phyloP scores from a whole-genome alignment of 345 rosid species.

The Erodium maritimum region DNA sequence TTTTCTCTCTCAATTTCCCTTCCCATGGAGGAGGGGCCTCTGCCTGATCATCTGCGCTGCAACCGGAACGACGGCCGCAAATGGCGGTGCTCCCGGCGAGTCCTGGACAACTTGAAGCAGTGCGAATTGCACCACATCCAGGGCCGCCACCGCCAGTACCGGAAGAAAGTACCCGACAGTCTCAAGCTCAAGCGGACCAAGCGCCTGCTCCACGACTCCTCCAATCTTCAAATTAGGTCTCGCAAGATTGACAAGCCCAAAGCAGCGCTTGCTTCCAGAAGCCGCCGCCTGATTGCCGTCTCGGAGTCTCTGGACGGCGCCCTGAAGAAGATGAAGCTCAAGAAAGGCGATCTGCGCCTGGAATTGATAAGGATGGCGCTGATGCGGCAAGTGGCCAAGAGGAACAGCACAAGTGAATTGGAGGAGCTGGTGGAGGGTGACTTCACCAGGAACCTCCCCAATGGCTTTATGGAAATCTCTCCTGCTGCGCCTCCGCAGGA shows the following conservation, averaged over 20 bases:
- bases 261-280: constrained; percentile 9
- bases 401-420: constrained; percentile 23
- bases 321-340: constrained; percentile 51
- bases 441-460: constrained; percentile 65
- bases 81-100: constrained; percentile 87
- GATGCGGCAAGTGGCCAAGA: constrained; percentile 71
- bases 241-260: constrained; percentile 26
- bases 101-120: constrained; percentile 62
- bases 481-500: constrained; percentile 29
- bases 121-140: constrained; percentile 73
- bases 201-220: constrained; percentile 5
- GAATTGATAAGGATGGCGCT: constrained; percentile 79
- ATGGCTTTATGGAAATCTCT: constrained; percentile 87
- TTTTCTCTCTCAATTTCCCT: constrained; percentile 3
- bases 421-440: constrained; percentile 41
- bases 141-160: constrained; percentile 43
- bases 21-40: constrained; percentile 21
- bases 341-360: constrained; percentile 51
- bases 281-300: constrained; percentile 27
- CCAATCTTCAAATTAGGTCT: constrained; percentile 38
- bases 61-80: constrained; percentile 82
- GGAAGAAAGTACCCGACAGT: constrained; percentile 54
- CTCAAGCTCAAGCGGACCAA: constrained; percentile 32
- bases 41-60: constrained; percentile 81
- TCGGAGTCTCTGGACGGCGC: constrained; percentile 36